phyloP scores from a whole-genome alignment of 225 moss, liverwort and hornwort genomes.

The Anthoceros angustus region DNA sequence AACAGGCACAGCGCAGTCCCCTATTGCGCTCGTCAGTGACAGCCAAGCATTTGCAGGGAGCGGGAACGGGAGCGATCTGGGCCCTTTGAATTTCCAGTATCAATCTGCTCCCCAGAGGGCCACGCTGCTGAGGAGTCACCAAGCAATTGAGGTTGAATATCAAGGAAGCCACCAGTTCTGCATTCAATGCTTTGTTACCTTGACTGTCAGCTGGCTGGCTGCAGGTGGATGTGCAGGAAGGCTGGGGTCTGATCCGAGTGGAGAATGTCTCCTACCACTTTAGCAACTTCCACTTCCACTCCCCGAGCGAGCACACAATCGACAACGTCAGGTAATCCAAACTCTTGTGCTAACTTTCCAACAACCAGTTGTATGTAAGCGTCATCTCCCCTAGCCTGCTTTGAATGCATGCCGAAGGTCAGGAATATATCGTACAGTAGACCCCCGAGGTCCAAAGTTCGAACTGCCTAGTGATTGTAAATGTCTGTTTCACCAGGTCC shows the following conservation, averaged over 20 bases:
- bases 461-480: background rate
- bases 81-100: background rate
- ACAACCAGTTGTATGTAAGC: background rate
- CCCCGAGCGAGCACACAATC: conserved; percentile 4
- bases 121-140: background rate
- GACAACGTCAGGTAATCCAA: background rate
- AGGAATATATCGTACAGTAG: background rate
- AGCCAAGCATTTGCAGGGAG: background rate
- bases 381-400: background rate
- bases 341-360: background rate
- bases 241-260: background rate
- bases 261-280: background rate
- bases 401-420: background rate
- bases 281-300: background rate
- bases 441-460: background rate
- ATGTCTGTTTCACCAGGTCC: background rate
- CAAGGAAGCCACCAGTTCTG: background rate
- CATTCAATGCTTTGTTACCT: background rate
- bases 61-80: no score
- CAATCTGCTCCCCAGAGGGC: background rate
- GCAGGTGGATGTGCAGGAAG: background rate
- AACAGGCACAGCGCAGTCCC: background rate
- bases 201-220: background rate
- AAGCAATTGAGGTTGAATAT: background rate
- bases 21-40: background rate